Evolutionary conservation across 495 filamentous ascomycete species (phyloP).

Genomic region (Talaromyces proteolyticus): DNA sequence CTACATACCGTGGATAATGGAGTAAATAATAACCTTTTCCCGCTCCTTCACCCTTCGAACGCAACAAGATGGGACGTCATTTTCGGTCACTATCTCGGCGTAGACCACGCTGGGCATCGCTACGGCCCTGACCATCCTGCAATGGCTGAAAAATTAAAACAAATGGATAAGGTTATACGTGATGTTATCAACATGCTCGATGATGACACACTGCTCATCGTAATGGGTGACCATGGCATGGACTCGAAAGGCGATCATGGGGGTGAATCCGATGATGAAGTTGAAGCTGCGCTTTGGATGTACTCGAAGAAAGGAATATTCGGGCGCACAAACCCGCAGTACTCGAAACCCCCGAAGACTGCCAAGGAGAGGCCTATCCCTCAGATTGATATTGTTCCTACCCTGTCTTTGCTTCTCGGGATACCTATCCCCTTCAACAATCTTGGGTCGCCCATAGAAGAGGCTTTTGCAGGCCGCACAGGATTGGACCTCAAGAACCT

Average conservation of each 20-base stretch:
- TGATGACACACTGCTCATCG: conserved; percentile 80
- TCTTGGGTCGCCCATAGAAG: conserved; percentile 88
- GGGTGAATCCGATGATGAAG: conserved; percentile 90
- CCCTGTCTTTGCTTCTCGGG: conserved; percentile 78
- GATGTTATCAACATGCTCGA: conserved; percentile 68
- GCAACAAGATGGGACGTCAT: conserved; percentile 79
- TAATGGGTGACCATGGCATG: conserved; percentile 99
- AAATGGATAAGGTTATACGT: conserved; percentile 82
- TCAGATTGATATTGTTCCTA: conserved; percentile 95
- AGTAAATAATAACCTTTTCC: conserved; percentile 88
- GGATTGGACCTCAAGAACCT: conserved; percentile 70
- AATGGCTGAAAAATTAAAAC: conserved; percentile 81
- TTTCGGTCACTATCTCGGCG: conserved; percentile 89
- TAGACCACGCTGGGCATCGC: conserved; percentile 94
- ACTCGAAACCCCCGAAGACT: conserved; percentile 57
- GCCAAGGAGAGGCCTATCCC: conserved; percentile 79
- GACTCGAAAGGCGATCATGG: conserved; percentile 95
- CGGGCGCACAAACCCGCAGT: conserved; percentile 62
- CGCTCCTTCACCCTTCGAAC: conserved; percentile 60
- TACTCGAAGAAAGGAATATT: conserved; percentile 83
- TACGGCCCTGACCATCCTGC: conserved; percentile 92
- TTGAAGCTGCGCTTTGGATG: conserved; percentile 96
- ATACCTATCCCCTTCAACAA: conserved; percentile 97
- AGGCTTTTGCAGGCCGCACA: conserved; percentile 72
- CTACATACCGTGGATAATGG: conserved; percentile 95